Evolutionary conservation across 495 filamentous ascomycete genomes (phyloP).

Genomic region (Aspergillus kassunensis): DNA sequence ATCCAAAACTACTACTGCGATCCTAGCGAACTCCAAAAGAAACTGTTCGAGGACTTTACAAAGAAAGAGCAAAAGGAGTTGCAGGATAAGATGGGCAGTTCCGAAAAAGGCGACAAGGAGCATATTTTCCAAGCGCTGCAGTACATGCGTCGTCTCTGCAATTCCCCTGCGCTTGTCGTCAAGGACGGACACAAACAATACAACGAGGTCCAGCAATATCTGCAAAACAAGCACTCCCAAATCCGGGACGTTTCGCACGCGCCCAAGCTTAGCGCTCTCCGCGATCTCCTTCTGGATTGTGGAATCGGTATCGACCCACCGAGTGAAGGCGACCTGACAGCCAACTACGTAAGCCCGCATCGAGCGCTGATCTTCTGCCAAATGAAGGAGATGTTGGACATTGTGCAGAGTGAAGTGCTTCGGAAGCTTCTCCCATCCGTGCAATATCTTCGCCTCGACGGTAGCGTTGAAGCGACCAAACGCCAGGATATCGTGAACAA

Average conservation of each 20-base stretch:
- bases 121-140: conserved; percentile 99
- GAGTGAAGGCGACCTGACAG: conserved; percentile 53
- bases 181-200: conserved; percentile 92
- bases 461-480: conserved; percentile 80
- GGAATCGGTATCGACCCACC: conserved; percentile 73
- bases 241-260: conserved; percentile 85
- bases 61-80: conserved; percentile 87
- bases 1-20: conserved; percentile 99
- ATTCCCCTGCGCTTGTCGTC: conserved; percentile 92
- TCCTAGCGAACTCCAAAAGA: conserved; percentile 90
- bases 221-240: conserved; percentile 63
- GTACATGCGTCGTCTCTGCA: conserved; percentile 99
- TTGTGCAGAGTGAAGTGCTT: conserved; percentile 89
- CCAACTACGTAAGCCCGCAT: conserved; percentile 85
- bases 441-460: conserved; percentile 86
- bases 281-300: conserved; percentile 88
- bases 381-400: conserved; percentile 99
- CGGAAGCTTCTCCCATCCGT: conserved; percentile 81
- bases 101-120: conserved; percentile 87
- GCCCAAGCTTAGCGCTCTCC: conserved; percentile 84
- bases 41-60: conserved; percentile 91
- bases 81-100: conserved; percentile 67
- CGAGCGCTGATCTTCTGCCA: conserved; percentile 97
- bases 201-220: conserved; percentile 70
- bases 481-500: conserved; percentile 97